Conservation (phyloP, 805 yeast species). For the Zygotorulaspora chibaensis region DNA sequence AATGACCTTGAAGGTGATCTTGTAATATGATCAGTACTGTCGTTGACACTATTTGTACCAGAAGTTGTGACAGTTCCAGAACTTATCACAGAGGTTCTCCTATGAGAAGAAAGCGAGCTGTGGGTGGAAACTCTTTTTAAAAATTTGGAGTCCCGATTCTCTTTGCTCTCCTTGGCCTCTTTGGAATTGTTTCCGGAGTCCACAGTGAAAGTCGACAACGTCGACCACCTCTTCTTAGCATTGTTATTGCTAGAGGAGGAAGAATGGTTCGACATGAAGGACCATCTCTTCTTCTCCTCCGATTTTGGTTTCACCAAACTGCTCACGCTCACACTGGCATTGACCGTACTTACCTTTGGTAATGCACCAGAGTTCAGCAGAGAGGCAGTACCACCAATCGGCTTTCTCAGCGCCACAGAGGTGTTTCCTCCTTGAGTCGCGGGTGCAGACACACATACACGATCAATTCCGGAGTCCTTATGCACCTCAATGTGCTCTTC, state of each 20-base stretch:
- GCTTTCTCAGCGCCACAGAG: neutral
- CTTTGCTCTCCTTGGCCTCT: slow-evolving; percentile 13
- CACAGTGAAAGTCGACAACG: slow-evolving; percentile 23
- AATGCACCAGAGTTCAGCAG: neutral
- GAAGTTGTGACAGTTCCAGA: neutral
- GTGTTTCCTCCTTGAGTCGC: neutral
- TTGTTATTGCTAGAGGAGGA: slow-evolving; percentile 16
- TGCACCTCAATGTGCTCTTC: neutral
- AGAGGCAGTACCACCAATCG: neutral
- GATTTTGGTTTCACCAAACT: slow-evolving; percentile 5
- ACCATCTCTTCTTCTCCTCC: slow-evolving; percentile 31
- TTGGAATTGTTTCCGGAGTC: slow-evolving; percentile 12
- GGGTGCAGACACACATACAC: neutral
- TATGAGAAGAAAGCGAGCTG: slow-evolving; percentile 16
- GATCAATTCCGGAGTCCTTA: neutral
- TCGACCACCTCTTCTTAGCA: slow-evolving; percentile 32
- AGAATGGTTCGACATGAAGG: slow-evolving; percentile 29
- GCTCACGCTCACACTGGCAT: neutral
- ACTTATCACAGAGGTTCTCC: slow-evolving; percentile 16
- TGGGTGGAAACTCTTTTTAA: slow-evolving; percentile 15
- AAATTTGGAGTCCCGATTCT: slow-evolving; percentile 10
- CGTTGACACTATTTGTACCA: neutral
- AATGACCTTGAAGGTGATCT: slow-evolving; percentile 13
- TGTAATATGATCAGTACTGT: slow-evolving; percentile 2
- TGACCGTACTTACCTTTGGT: neutral